These are phyloP conservation scores for Psilocybe tampanensis DNA, from an alignment of 768 basidiomycete species.

Conservation along the genomic window DNA sequence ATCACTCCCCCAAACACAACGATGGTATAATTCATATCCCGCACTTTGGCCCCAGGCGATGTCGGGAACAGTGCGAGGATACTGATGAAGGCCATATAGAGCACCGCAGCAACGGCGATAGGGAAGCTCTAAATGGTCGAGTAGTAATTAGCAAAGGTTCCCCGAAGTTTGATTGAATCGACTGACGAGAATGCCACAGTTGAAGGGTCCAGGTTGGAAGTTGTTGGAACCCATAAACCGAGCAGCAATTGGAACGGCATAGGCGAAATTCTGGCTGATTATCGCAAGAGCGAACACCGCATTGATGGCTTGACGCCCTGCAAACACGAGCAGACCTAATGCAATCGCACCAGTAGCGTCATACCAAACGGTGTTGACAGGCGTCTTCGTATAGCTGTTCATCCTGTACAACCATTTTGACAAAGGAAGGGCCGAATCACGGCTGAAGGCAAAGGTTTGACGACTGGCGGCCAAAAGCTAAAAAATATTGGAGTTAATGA, in stretches of 20 bases:
- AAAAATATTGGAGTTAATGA: not conserved
- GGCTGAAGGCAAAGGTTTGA: conserved; percentile 72
- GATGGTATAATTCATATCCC: conserved; percentile 73
- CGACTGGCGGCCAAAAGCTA: conserved; percentile 39
- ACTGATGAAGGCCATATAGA: conserved; percentile 69
- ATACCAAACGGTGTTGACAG: conserved; percentile 64
- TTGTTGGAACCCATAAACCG: conserved; percentile 48
- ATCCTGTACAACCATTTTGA: conserved; percentile 63
- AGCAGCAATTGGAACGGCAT: conserved; percentile 55
- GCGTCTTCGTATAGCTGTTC: conserved; percentile 56
- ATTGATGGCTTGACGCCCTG: conserved; percentile 58
- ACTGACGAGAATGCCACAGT: conserved; percentile 40
- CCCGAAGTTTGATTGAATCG: not conserved
- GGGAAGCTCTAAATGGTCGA: conserved; percentile 60
- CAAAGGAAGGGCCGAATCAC: conserved; percentile 69
- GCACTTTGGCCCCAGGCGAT: conserved; percentile 45
- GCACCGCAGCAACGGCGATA: conserved; percentile 55
- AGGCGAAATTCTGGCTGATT: conserved; percentile 50
- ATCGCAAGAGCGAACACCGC: conserved; percentile 58
- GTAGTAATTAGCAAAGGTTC: not conserved
- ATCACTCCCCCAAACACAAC: conserved; percentile 69
- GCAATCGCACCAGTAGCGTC: conserved; percentile 46
- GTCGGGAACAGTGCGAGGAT: conserved; percentile 68
- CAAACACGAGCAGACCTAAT: conserved; percentile 63
- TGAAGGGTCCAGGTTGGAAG: conserved; percentile 61